These are phyloP conservation scores for Hericium coralloides DNA, from an alignment of 768 basidiomycete species.

Conservation along the genomic window DNA sequence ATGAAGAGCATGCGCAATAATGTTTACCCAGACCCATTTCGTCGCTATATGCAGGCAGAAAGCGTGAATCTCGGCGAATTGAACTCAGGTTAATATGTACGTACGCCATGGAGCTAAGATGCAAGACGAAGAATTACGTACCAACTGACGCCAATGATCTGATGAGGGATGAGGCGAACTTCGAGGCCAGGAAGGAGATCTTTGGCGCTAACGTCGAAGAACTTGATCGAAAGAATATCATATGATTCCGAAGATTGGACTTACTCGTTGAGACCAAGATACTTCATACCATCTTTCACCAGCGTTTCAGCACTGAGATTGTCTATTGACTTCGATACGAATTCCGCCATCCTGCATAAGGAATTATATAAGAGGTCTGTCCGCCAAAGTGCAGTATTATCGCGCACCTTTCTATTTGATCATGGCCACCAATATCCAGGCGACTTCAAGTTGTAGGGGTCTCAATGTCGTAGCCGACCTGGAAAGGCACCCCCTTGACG, in stretches of 20 bases:
- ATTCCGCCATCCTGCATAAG: slow-evolving; percentile 44
- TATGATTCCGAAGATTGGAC: slow-evolving; percentile 7
- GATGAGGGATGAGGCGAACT: slow-evolving; percentile 63
- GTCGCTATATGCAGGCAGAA: slow-evolving; percentile 30
- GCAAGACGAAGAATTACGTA: not conserved
- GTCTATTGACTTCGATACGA: slow-evolving; percentile 51
- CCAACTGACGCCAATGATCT: slow-evolving; percentile 73
- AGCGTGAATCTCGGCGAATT: not conserved
- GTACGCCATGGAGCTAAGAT: slow-evolving; percentile 32
- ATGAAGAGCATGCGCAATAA: no score
- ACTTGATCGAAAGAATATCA: not conserved
- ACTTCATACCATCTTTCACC: slow-evolving; percentile 42
- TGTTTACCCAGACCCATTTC: slow-evolving; percentile 48
- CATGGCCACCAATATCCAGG: slow-evolving; percentile 50
- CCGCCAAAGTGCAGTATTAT: not conserved
- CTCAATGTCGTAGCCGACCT: slow-evolving; percentile 40
- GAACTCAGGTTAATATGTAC: slow-evolving; percentile 11
- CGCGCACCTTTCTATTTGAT: slow-evolving; percentile 42
- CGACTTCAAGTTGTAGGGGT: slow-evolving; percentile 36
- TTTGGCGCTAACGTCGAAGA: slow-evolving; percentile 28
- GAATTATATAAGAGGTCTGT: not conserved
- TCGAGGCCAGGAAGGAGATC: slow-evolving; percentile 62
- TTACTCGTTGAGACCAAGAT: slow-evolving; percentile 42
- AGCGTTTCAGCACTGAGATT: slow-evolving; percentile 45
- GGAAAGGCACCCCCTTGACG: slow-evolving; percentile 23